Evolutionary conservation across 805 yeast genomes (phyloP).

Genomic region (Teunomyces tritomae): DNA sequence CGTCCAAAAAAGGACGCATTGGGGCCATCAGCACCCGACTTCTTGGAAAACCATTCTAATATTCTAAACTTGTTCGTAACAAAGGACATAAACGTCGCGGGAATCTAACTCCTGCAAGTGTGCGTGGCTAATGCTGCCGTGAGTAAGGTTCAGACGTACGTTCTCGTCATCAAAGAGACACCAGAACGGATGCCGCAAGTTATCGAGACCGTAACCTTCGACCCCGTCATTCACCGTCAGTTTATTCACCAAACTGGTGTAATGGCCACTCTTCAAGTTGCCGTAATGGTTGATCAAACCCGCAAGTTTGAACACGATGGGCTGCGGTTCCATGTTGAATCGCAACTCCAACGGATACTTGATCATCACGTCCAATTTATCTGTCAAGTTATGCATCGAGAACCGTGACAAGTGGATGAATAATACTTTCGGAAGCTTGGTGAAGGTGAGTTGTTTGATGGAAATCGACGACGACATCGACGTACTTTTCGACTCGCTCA

Average conservation of each 20-base stretch:
- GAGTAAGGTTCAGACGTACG: slow-evolving; percentile 43
- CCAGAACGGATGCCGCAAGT: slow-evolving; percentile 53
- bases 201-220: slow-evolving; percentile 12
- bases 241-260: slow-evolving; percentile 64
- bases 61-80: slow-evolving; percentile 48
- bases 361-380: slow-evolving; percentile 49
- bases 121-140: slow-evolving; percentile 44
- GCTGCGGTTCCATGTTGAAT: slow-evolving; percentile 38
- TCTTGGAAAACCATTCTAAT: slow-evolving; percentile 1
- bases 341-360: slow-evolving; percentile 55
- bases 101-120: slow-evolving; percentile 36
- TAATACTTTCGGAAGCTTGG: slow-evolving; percentile 36
- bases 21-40: slow-evolving; percentile 7
- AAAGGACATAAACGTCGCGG: slow-evolving; percentile 65
- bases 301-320: slow-evolving; percentile 49
- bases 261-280: slow-evolving; percentile 69
- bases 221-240: slow-evolving; percentile 12
- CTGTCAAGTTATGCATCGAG: slow-evolving; percentile 50
- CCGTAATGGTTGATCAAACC: slow-evolving; percentile 75
- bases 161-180: slow-evolving; percentile 73
- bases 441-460: slow-evolving; percentile 27
- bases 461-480: slow-evolving; percentile 12
- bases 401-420: slow-evolving; percentile 42
- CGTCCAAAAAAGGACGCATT: slow-evolving; percentile 2
- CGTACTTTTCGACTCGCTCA: slow-evolving; percentile 3